Base-by-base conservation (phyloP, 352 stramenopile genomes). In the Saprolegnia diclina region DNA sequence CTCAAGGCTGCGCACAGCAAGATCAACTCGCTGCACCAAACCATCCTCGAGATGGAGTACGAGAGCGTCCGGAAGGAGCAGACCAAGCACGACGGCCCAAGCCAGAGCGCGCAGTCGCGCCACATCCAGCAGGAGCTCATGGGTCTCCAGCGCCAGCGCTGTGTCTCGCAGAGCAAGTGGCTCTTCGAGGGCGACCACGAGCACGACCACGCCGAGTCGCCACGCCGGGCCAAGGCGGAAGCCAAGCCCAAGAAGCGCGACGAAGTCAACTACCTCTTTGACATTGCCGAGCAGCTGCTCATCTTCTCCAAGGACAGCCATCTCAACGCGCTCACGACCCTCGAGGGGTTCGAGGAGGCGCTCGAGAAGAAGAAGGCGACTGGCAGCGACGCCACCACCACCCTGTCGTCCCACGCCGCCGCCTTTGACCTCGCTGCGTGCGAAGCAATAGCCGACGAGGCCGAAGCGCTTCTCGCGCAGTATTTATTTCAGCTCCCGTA, bases 151-250 rank as follows among this genome's bases (percentile, higher is more conserved):
- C 53, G 54, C 18, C 63, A 55, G 37, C 48, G 63, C 6, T 69
- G 63, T 46, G 63, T 69, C 11, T 69, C 63, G 26, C 63, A 69
- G 53, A 69, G 63, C 40, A 69, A 69, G 42, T 69, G 63, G 63
- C 53, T 69, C 26, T 42, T 29, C 46, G 63, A 69, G 0, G 37
- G 37, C 18, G 57, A 53, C 35, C 4, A 65, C 10, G 55, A 63
- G 6, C 10, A 21, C 24, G 57, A 65, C 40, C 19, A 44, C 22
- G 62, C 9, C 35, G 18, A 48, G 42, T n/a, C 42, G 42, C 52
- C 52, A 11, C 52, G 35, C 52, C 52, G 19, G 11, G 9, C 35
- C 24, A 59, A 24, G 35, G 35, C 11, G 35, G 24, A 59, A 1
- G 1, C 35, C 52, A 59, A 59, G 35, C 52, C 52, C 11, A 16